Evolutionary conservation across 371 early-diverging fungal species (phyloP).

Genomic region (Mortierella polycephala): DNA sequence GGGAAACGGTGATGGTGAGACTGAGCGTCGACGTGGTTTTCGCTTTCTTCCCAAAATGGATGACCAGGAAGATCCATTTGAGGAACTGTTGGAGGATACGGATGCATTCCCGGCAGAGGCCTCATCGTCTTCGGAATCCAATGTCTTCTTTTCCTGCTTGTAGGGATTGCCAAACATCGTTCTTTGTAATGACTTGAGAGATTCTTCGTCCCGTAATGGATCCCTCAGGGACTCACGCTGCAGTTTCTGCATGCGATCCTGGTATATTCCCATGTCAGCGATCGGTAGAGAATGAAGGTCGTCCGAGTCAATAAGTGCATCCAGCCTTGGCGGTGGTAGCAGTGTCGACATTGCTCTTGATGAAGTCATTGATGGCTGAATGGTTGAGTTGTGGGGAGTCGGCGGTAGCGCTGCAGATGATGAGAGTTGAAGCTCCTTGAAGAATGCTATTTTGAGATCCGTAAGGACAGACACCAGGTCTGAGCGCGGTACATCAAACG

Average conservation of each 20-base stretch:
- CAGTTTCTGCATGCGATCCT: slow-evolving; percentile 60
- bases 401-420: slow-evolving; percentile 7
- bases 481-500: slow-evolving; percentile 47
- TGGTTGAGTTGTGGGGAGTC: not conserved
- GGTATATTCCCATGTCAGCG: slow-evolving; percentile 74
- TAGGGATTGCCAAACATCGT: slow-evolving; percentile 83
- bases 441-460: slow-evolving; percentile 38
- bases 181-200: slow-evolving; percentile 56
- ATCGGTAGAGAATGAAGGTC: slow-evolving; percentile 71
- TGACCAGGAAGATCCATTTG: slow-evolving; percentile 42
- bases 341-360: slow-evolving; percentile 12
- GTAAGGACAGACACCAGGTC: slow-evolving; percentile 26
- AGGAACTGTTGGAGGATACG: slow-evolving; percentile 24
- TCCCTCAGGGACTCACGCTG: slow-evolving; percentile 64
- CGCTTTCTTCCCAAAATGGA: slow-evolving; percentile 46
- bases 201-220: slow-evolving; percentile 73
- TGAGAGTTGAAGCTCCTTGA: slow-evolving; percentile 37
- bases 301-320: slow-evolving; percentile 56
- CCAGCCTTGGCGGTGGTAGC: slow-evolving; percentile 30
- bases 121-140: slow-evolving; percentile 50
- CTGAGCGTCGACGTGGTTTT: slow-evolving; percentile 46
- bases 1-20: slow-evolving; percentile 47
- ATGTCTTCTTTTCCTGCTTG: slow-evolving; percentile 52
- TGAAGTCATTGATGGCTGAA: slow-evolving; percentile 16
- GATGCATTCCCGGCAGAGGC: slow-evolving; percentile 34